phyloP scores from a whole-genome alignment of 345 rosid genomes.

The Trapa incisa region DNA sequence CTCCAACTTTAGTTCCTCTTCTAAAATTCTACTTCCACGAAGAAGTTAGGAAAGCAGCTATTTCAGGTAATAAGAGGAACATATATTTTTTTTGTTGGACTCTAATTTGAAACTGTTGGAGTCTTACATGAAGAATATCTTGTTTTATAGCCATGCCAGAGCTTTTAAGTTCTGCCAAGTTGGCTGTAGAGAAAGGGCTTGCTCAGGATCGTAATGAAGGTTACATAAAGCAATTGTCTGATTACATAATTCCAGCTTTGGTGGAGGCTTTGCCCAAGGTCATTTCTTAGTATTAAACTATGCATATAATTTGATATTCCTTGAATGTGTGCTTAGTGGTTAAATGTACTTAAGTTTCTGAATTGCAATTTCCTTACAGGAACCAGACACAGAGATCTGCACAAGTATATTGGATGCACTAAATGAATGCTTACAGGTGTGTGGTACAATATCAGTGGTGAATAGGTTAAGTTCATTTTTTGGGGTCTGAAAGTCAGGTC shows the following conservation, averaged over 20 bases:
- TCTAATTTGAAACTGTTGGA: neutral
- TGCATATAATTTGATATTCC: neutral
- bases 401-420: constrained; percentile 94
- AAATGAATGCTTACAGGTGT: constrained; percentile 94
- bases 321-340: neutral
- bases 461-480: too few relatives aligned
- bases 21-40: constrained; percentile 98
- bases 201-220: constrained; percentile 83
- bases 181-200: constrained; percentile 83
- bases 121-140: constrained; percentile 2
- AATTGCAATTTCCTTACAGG: constrained; percentile 43
- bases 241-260: constrained; percentile 80
- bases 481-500: too few relatives aligned
- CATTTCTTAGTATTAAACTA: neutral
- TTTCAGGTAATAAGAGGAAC: constrained; percentile 57
- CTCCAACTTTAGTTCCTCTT: constrained; percentile 88
- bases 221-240: constrained; percentile 86
- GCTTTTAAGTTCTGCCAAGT: constrained; percentile 83
- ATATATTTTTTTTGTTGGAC: neutral
- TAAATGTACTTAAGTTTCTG: neutral
- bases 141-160: constrained; percentile 83
- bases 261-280: constrained; percentile 98
- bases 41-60: constrained; percentile 99
- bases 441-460: constrained; percentile 5
- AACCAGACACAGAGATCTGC: constrained; percentile 94